Conservation (phyloP, 163 green algal genomes). For the Scenedesmus sp. region DNA sequence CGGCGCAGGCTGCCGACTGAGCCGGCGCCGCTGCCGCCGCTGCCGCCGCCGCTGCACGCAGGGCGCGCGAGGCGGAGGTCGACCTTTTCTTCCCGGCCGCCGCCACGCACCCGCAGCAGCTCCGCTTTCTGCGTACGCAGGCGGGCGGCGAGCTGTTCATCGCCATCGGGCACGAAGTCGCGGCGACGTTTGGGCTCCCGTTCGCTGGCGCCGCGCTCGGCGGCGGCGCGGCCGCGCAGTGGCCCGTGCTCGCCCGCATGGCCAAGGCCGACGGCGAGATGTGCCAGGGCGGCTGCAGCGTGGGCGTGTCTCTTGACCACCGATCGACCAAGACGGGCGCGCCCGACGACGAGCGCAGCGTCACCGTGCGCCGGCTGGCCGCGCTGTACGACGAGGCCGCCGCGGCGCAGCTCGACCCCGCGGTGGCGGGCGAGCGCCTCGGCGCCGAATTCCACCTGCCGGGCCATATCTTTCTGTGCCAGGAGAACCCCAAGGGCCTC, state of each 20-base stretch:
- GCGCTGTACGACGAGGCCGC: slow-evolving; percentile 16
- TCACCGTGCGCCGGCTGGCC: slow-evolving; percentile 18
- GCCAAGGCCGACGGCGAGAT: neutral
- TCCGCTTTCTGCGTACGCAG: neutral
- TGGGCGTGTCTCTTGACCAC: slow-evolving; percentile 19
- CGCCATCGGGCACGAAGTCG: slow-evolving; percentile 3
- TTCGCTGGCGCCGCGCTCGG: neutral
- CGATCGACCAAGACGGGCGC: slow-evolving; percentile 26
- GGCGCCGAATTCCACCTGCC: slow-evolving; percentile 20
- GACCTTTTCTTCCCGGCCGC: slow-evolving; percentile 9
- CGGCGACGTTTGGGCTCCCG: slow-evolving; percentile 6
- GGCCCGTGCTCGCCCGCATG: slow-evolving; percentile 1
- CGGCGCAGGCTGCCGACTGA: too few species aligned
- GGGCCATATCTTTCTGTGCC: slow-evolving; percentile 32
- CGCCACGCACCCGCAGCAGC: neutral
- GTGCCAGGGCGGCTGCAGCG: slow-evolving; percentile 21
- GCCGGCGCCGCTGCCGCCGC: too few species aligned
- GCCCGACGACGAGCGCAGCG: slow-evolving; percentile 24
- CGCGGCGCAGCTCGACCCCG: neutral
- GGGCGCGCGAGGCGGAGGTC: slow-evolving; percentile 10
- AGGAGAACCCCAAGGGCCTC: slow-evolving; percentile 25
- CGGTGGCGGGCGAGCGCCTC: neutral
- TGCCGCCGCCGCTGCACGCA: too few species aligned
- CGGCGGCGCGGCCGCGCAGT: neutral
- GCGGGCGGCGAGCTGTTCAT: slow-evolving; percentile 23